Percentiles rank a stretch among this genome's conserved stretches.
Evolutionary conservation across 768 basidiomycete species (phyloP).

Genomic region (Phallus indusiatus): DNA sequence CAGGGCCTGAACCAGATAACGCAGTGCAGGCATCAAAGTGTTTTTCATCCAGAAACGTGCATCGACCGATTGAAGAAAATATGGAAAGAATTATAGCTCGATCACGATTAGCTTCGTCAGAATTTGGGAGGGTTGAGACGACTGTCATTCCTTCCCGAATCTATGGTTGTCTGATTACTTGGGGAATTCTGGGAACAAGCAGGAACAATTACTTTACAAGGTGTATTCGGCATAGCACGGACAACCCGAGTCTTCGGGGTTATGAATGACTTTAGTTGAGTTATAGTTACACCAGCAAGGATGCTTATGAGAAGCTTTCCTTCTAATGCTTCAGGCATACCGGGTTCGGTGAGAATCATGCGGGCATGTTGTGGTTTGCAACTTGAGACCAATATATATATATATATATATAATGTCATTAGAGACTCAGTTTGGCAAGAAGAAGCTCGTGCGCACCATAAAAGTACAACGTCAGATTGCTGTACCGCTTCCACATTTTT

Average conservation of each 20-base stretch:
- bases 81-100: conserved; percentile 76
- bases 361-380: conserved; percentile 91
- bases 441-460: conserved; percentile 52
- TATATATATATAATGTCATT: background rate
- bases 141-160: conserved; percentile 99
- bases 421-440: background rate
- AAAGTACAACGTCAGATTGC: conserved; percentile 74
- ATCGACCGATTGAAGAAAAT: conserved; percentile 94
- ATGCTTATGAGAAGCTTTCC: conserved; percentile 95
- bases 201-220: conserved; percentile 62
- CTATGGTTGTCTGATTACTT: conserved; percentile 29
- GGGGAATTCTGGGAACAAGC: background rate
- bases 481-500: conserved; percentile 65
- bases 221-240: conserved; percentile 98
- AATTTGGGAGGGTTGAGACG: conserved; percentile 60
- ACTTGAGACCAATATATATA: conserved; percentile 30
- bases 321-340: conserved; percentile 74
- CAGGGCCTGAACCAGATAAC: conserved; percentile 90
- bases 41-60: conserved; percentile 94
- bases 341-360: conserved; percentile 58
- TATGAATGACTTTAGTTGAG: conserved; percentile 71
- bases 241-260: conserved; percentile 72
- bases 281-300: conserved; percentile 90
- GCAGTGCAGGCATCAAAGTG: conserved; percentile 99
- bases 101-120: conserved; percentile 46